Base-by-base conservation (phyloP, 2,329 filamentous ascomycete genomes). In the Geosmithia flava region DNA sequence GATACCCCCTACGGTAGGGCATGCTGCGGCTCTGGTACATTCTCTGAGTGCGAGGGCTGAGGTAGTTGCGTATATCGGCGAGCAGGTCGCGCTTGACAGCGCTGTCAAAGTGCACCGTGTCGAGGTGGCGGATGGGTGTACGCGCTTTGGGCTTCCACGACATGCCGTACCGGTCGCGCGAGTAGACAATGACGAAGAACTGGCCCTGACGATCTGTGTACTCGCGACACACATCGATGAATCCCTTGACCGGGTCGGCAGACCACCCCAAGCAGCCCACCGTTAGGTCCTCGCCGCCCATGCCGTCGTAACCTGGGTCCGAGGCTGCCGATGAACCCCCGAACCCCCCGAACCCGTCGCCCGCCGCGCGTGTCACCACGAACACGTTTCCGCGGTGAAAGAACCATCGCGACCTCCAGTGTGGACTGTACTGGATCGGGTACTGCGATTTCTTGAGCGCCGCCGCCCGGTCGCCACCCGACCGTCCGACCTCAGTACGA, bases 1-100 rank as follows among this genome's bases (percentile, higher is more conserved):
- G 68, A 55, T 83, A 84, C 0, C 81, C 81, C 27, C 62, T 49
- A 13, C 61, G 55, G 40, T 65, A 65, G 0, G 61, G 62, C 59
- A 64, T 64, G 39, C 59, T 81, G 7, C 82, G 72, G 30, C 75
- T 75, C 11, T 80, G 74, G 50, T 87, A 87, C 65, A 80, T 80
- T 40, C 70, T 67, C 48, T 66, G 64, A 0, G 68, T 69, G 45
- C 62, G 65, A 1, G 68, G 68, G 20, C 72, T 68, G 2, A 78
- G 61, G 49, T 77, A 78, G 43, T 76, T 75, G 8, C 67, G 65
- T 37, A 76, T 70, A 49, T 78, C 74, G 17, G 59, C 57, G 1
- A 77, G 58, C 3, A 78, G 68, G 3, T 66, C 60, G 20, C 66
- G 61, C 55, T 78, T 78, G 1, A 65, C 56, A 4, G 53, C 58